Percentiles rank a stretch among this genome's conserved stretches.
These are phyloP conservation scores for Phytophthora tentaculata DNA, from an alignment of 352 stramenopile species.

Conservation along the genomic window DNA sequence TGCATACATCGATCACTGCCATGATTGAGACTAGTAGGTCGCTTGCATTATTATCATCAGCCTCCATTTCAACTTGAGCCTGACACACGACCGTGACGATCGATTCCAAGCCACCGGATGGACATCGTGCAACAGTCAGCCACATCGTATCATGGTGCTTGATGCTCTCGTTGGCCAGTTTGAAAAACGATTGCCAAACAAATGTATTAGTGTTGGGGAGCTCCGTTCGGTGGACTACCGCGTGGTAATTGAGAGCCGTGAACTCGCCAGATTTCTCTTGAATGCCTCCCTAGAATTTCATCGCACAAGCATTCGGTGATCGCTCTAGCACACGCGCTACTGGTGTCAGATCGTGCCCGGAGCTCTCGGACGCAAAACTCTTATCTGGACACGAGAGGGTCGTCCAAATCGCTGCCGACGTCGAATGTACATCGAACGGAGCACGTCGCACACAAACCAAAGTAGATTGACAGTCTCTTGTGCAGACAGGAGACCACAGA, in stretches of 20 bases:
- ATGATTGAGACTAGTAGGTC: slow-evolving; percentile 9
- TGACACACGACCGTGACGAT: slow-evolving; percentile 23
- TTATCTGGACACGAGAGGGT: no score
- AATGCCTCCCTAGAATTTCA: slow-evolving; percentile 19
- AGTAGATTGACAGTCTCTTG: no score
- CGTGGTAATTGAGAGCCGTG: slow-evolving; percentile 5
- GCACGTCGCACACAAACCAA: no score
- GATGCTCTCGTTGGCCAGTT: no score
- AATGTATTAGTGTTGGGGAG: no score
- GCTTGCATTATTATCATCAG: neutral
- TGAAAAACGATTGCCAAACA: no score
- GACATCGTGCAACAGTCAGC: slow-evolving; percentile 12
- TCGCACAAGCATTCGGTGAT: slow-evolving; percentile 8
- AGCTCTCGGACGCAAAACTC: neutral
- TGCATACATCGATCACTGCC: slow-evolving; percentile 10
- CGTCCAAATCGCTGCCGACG: no score
- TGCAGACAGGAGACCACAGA: no score
- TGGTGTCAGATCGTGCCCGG: neutral
- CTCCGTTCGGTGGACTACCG: slow-evolving; percentile 5
- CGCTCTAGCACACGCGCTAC: slow-evolving; percentile 14
- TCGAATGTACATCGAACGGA: no score
- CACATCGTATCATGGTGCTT: slow-evolving; percentile 22
- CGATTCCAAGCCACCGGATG: slow-evolving; percentile 8
- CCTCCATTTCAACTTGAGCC: slow-evolving; percentile 8
- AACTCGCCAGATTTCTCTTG: neutral